A percentile compares a stretch with the other conserved stretches of the same genome.
Evolutionary conservation across 768 basidiomycete genomes (phyloP).

Genomic region (Piloderma croceum): DNA sequence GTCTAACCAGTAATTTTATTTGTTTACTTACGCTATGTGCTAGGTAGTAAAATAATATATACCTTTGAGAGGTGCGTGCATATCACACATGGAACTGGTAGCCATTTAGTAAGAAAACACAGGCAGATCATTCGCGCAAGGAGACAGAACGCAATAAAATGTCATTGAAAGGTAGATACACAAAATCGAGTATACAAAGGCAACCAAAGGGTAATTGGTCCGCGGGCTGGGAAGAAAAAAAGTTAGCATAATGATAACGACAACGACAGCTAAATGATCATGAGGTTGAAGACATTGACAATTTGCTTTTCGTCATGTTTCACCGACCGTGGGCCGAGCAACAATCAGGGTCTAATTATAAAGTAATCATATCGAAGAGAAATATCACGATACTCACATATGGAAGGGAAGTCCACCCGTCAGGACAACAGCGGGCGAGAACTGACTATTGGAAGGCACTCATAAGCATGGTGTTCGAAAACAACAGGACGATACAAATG

Average conservation of each 20-base stretch:
- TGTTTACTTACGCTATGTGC: no score
- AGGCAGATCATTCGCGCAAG: no score
- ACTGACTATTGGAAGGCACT: constrained; percentile 13
- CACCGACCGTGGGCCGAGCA: background rate
- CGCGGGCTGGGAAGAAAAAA: background rate
- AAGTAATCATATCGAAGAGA: background rate
- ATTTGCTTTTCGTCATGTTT: constrained; percentile 18
- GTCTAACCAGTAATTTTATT: no score
- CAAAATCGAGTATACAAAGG: background rate
- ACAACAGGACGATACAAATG: constrained; percentile 5
- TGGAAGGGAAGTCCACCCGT: no score
- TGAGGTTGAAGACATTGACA: constrained; percentile 34
- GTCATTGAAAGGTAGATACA: no score
- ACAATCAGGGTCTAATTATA: no score
- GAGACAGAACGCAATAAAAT: no score
- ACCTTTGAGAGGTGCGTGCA: no score
- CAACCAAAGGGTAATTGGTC: background rate
- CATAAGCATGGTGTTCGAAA: constrained; percentile 6
- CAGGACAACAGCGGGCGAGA: no score
- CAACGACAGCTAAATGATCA: constrained; percentile 22
- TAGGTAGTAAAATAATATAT: no score
- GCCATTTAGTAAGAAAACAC: no score
- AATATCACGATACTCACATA: background rate
- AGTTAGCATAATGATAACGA: constrained; percentile 5
- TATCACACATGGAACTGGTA: no score